Evolutionary conservation across 345 rosid genomes (phyloP).

Genomic region (Capsella bursapastoris): DNA sequence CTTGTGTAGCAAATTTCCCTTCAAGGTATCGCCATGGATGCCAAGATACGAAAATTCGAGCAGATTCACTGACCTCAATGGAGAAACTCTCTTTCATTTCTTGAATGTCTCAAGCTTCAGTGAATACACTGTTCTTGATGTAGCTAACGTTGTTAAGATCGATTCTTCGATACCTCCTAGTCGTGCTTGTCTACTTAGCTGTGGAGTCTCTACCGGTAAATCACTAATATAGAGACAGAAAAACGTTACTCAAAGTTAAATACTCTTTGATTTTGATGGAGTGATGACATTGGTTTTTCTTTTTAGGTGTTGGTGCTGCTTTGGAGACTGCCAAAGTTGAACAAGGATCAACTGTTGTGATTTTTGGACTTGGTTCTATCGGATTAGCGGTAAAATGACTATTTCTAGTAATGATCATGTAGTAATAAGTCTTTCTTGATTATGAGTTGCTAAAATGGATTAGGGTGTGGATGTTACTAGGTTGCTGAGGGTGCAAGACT

Average conservation of each 20-base stretch:
- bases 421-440: not conserved
- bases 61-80: conserved; percentile 78
- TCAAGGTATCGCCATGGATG: conserved; percentile 75
- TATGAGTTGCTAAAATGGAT: not conserved
- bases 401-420: not conserved
- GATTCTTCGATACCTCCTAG: conserved; percentile 70
- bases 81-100: conserved; percentile 70
- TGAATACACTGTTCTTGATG: conserved; percentile 78
- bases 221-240: not conserved
- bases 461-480: conserved; percentile 45
- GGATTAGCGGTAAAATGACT: conserved; percentile 69
- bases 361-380: conserved; percentile 86
- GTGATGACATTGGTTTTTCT: not conserved
- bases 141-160: conserved; percentile 66
- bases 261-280: not conserved
- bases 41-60: conserved; percentile 66
- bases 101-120: conserved; percentile 75
- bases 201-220: conserved; percentile 88
- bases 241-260: not conserved
- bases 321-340: conserved; percentile 84
- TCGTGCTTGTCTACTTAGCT: conserved; percentile 82
- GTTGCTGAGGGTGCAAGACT: conserved; percentile 88
- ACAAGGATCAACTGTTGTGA: conserved; percentile 81
- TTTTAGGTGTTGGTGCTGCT: conserved; percentile 82
- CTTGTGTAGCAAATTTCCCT: conserved; percentile 72